Evolutionary conservation across 2,329 filamentous ascomycete genomes (phyloP), one percentile per base, ranked within the genome.

Genomic region (Cercospora brassicicola): DNA sequence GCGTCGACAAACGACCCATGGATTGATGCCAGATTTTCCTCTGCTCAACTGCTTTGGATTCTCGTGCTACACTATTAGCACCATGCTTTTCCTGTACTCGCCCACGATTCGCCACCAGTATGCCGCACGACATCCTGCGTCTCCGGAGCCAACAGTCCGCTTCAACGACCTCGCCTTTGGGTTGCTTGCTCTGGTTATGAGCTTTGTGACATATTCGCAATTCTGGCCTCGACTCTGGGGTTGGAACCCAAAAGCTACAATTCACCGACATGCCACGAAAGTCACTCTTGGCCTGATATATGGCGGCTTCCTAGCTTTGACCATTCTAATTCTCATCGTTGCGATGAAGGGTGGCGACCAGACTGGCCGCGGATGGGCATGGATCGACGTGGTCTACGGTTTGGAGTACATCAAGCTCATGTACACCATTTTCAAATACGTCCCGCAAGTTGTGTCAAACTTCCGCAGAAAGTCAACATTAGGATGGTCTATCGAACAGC

Each of bases 141-240:
- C 90, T 4, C 89, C 92, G 7, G 87, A 90, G 53, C 93, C 94
- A 2, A 95, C 94, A 0, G 94, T 97, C 31, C 88, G 91, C 65
- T 87, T 92, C 81, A 98, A 98, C 81, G 95, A 99, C 81, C 86
- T 98, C 67, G 87, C 89, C 13, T 98, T 98, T 78, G 93, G 94
- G 15, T 83, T 88, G 2, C 94, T 98, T 81, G 94, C 91, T 36
- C 83, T 93, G 15, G 70, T 93, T 9, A 81, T 96, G 70, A 92
- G 89, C 73, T 74, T 87, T 53, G 78, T 97, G 65, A 88, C 89
- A n/a, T 89, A 91, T 69, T 91, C 88, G 59, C 94, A 97, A 79
- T 91, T 96, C 75, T 88, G 86, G 73, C 86, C 89, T 2, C 74
- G 76, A 1, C 79, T 93, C 10, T 98, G 94, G 94, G 88, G 90